These are phyloP conservation scores for Aquilaria yunnanensis DNA, from an alignment of 345 rosid genomes.

Conservation along the genomic window DNA sequence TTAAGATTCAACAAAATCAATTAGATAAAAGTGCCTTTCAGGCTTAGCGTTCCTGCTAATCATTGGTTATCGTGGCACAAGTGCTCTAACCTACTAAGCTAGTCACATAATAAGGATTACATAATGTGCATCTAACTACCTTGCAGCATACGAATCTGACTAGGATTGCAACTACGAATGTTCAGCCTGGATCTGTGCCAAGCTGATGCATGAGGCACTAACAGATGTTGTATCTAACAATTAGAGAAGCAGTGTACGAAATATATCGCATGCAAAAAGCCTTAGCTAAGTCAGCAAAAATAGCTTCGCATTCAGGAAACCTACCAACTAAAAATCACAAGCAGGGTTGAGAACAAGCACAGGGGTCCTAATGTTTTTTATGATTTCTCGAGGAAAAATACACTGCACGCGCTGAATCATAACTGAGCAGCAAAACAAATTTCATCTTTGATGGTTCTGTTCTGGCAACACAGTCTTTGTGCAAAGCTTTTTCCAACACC, in stretches of 20 bases:
- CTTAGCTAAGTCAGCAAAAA: constrained; percentile 1
- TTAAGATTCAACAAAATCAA: too few species aligned
- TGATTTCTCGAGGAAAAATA: constrained; percentile 58
- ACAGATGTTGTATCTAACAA: constrained; percentile 58
- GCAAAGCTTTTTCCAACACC: constrained; percentile 50
- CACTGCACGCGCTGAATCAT: constrained; percentile 33
- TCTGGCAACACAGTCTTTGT: constrained; percentile 35
- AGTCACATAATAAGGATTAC: neutral
- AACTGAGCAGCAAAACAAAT: neutral
- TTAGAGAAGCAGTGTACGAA: constrained; percentile 17
- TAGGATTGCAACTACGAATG: constrained; percentile 47
- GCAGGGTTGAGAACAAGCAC: constrained; percentile 70
- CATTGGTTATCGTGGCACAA: too few species aligned
- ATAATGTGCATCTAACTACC: constrained; percentile 34
- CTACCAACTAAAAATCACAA: constrained; percentile 94
- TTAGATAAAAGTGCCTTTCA: too few species aligned
- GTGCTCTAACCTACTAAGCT: too few species aligned
- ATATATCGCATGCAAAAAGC: constrained; percentile 6
- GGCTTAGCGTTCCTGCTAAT: too few species aligned
- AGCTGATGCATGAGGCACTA: constrained; percentile 56
- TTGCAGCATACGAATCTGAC: constrained; percentile 50
- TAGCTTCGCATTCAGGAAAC: constrained; percentile 9
- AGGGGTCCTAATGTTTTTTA: constrained; percentile 49
- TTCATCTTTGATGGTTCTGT: constrained; percentile 25
- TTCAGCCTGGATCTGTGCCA: constrained; percentile 68